phyloP scores from a whole-genome alignment of 2,329 filamentous ascomycete species.

The Dactylellina parvicollis region DNA sequence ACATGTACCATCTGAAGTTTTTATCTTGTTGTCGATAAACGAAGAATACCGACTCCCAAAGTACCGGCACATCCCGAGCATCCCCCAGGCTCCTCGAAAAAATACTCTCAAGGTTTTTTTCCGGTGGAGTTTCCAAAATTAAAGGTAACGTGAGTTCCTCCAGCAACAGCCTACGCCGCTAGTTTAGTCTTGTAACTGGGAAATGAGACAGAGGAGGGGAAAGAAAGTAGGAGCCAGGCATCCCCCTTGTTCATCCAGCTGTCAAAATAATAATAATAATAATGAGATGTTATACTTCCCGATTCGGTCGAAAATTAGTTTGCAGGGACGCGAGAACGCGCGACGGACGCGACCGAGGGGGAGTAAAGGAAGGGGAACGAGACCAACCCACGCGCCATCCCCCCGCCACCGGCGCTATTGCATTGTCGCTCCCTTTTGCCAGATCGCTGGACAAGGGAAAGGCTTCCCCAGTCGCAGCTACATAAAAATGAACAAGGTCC shows the following conservation, averaged over 20 bases:
- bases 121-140: too few species aligned
- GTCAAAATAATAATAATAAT: conserved; percentile 52
- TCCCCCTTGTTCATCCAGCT: conserved; percentile 31
- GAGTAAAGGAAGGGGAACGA: too few species aligned
- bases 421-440: not conserved
- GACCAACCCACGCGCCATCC: too few species aligned
- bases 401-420: not conserved
- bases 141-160: conserved; percentile 1
- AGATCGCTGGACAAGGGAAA: not conserved
- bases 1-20: not conserved
- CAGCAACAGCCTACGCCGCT: not conserved
- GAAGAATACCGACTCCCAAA: not conserved
- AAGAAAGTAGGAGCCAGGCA: not conserved
- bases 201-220: not conserved
- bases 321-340: conserved; percentile 13
- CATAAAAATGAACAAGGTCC: not conserved
- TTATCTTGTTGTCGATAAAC: not conserved
- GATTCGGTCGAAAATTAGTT: conserved; percentile 8
- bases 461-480: not conserved
- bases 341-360: not conserved
- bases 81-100: too few species aligned
- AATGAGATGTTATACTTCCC: conserved; percentile 16
- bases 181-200: not conserved
- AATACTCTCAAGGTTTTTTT: too few species aligned
- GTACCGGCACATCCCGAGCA: not conserved